phyloP scores from a whole-genome alignment of 805 yeast genomes.

The Blastobotrys peoriensis region DNA sequence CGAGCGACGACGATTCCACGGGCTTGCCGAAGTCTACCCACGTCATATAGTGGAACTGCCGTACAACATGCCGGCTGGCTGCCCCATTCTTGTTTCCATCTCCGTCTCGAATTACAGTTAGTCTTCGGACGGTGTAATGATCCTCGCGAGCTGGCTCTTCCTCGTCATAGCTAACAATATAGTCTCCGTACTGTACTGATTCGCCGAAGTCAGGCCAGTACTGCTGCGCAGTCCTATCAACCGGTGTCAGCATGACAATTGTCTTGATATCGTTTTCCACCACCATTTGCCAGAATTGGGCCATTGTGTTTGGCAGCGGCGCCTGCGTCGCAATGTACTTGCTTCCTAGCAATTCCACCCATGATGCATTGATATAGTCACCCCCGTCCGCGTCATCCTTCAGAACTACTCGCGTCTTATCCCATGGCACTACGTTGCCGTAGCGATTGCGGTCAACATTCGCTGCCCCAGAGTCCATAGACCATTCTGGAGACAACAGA shows the following conservation, averaged over 20 bases:
- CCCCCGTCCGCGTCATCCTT: slow-evolving; percentile 25
- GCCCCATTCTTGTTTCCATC: not conserved
- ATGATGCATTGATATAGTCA: slow-evolving; percentile 86
- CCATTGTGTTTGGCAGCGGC: slow-evolving; percentile 65
- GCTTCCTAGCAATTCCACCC: slow-evolving; percentile 40
- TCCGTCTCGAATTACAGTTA: slow-evolving; percentile 1
- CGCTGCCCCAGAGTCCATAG: slow-evolving; percentile 19
- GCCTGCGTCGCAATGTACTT: slow-evolving; percentile 79
- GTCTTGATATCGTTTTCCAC: slow-evolving; percentile 56
- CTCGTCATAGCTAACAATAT: not conserved
- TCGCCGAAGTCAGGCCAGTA: slow-evolving; percentile 55
- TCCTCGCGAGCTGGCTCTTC: not conserved
- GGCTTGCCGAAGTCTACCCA: slow-evolving; percentile 84
- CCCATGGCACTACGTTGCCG: slow-evolving; percentile 60
- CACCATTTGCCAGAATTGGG: slow-evolving; percentile 81
- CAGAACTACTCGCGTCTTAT: slow-evolving; percentile 48
- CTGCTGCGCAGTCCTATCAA: slow-evolving; percentile 61
- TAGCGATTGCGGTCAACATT: slow-evolving; percentile 48
- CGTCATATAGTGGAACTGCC: slow-evolving; percentile 65
- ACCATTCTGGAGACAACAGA: slow-evolving; percentile 13
- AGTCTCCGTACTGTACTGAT: not conserved
- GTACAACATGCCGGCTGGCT: slow-evolving; percentile 19
- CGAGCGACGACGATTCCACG: slow-evolving; percentile 35
- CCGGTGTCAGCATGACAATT: slow-evolving; percentile 70
- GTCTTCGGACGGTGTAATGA: slow-evolving; percentile 13